Conservation (phyloP, 805 yeast species). For the Spathaspora boniae region DNA sequence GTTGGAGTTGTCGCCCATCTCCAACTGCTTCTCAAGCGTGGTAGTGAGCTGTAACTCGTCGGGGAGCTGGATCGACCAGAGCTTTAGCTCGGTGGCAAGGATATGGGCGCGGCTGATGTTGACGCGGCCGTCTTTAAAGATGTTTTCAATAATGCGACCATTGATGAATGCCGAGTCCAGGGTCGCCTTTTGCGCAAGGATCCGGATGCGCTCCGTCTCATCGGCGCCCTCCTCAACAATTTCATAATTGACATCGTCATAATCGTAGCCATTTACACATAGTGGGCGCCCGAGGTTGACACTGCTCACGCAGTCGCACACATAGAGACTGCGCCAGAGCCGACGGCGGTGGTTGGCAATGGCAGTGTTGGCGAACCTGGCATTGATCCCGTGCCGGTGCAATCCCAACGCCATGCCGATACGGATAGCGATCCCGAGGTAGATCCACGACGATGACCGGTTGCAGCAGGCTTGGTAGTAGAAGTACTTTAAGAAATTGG, state of each 20-base stretch:
- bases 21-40: conserved; percentile 14
- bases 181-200: conserved; percentile 21
- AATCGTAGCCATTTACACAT: conserved; percentile 29
- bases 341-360: conserved; percentile 29
- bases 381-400: conserved; percentile 33
- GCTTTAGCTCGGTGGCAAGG: conserved; percentile 28
- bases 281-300: conserved; percentile 35
- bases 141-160: conserved; percentile 25
- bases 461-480: conserved; percentile 38
- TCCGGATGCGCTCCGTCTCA: conserved; percentile 15
- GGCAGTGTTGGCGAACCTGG: conserved; percentile 23
- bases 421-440: conserved; percentile 37
- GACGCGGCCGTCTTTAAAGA: conserved; percentile 26
- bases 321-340: conserved; percentile 29
- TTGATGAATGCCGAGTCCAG: conserved; percentile 23
- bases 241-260: conserved; percentile 27
- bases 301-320: conserved; percentile 31
- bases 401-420: conserved; percentile 40
- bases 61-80: conserved; percentile 27
- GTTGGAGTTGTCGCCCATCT: conserved; percentile 10
- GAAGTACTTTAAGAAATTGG: conserved; percentile 33
- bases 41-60: conserved; percentile 20
- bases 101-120: conserved; percentile 24
- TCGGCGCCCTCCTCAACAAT: conserved; percentile 1
- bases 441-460: conserved; percentile 41